These are phyloP conservation scores for Litchi chinensis DNA, from an alignment of 345 rosid genomes.

Conservation along the genomic window DNA sequence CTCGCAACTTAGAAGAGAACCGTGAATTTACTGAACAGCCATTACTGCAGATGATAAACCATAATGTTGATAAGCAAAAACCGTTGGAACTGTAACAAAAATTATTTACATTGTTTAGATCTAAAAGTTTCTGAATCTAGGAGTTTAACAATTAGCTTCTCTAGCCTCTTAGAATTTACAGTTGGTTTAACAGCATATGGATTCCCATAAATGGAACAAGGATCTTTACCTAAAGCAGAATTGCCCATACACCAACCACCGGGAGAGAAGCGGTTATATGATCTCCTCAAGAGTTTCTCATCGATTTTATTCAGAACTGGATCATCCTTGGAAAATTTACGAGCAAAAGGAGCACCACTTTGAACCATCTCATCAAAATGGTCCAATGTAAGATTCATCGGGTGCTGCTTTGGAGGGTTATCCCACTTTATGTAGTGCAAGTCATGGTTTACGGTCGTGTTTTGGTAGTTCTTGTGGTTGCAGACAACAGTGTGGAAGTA, in stretches of 20 bases:
- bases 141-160: conserved; percentile 66
- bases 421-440: conserved; percentile 82
- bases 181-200: conserved; percentile 60
- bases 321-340: conserved; percentile 60
- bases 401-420: conserved; percentile 70
- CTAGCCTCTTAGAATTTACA: conserved; percentile 63
- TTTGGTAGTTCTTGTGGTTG: conserved; percentile 91
- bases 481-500: conserved; percentile 92
- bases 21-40: too few species aligned
- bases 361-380: conserved; percentile 71
- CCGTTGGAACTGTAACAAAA: conserved; percentile 3
- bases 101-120: conserved; percentile 81
- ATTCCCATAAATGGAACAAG: conserved; percentile 53
- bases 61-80: too few species aligned
- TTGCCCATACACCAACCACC: conserved; percentile 67
- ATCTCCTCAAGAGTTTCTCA: conserved; percentile 51
- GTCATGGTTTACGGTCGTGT: conserved; percentile 82
- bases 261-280: conserved; percentile 40
- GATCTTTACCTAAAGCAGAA: conserved; percentile 38
- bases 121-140: conserved; percentile 72
- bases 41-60: too few species aligned
- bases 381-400: conserved; percentile 51
- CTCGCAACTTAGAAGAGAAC: too few species aligned
- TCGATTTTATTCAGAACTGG: conserved; percentile 68
- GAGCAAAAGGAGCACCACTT: conserved; percentile 93